These are phyloP conservation scores for Trichopus zeylanicus DNA, from an alignment of 116 monocot species.

Conservation along the genomic window DNA sequence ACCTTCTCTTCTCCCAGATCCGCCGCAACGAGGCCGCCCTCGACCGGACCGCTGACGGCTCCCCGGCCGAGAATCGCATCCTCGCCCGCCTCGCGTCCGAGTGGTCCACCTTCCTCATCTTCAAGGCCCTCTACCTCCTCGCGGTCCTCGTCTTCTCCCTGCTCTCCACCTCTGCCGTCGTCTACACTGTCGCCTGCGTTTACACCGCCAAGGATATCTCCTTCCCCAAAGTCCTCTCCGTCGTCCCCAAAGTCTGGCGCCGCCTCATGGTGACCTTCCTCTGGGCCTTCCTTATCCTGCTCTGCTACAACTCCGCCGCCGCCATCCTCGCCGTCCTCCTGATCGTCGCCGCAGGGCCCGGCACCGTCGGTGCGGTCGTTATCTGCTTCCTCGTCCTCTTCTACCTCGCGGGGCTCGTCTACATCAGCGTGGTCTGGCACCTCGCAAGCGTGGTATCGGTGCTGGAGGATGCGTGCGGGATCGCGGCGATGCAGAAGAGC, in stretches of 20 bases:
- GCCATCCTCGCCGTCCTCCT: slow-evolving; percentile 10
- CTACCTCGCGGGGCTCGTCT: slow-evolving; percentile 61
- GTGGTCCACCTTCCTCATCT: slow-evolving; percentile 7
- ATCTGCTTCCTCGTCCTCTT: slow-evolving; percentile 12
- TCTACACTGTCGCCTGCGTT: not conserved
- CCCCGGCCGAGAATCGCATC: not conserved
- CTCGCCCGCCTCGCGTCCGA: slow-evolving; percentile 8
- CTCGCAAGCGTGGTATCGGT: slow-evolving; percentile 89
- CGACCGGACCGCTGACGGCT: not conserved
- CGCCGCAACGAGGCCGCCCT: slow-evolving; percentile 9
- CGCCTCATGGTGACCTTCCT: slow-evolving; percentile 69
- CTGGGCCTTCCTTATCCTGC: slow-evolving; percentile 48
- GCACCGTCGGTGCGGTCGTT: slow-evolving; percentile 9
- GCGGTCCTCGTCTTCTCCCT: slow-evolving; percentile 5
- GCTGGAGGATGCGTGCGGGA: slow-evolving; percentile 64
- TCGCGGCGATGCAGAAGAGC: slow-evolving; percentile 72
- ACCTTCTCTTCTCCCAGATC: slow-evolving; percentile 8
- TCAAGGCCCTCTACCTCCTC: slow-evolving; percentile 8
- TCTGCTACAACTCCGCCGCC: slow-evolving; percentile 43
- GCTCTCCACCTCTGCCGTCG: slow-evolving; percentile 5
- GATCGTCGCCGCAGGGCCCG: slow-evolving; percentile 12
- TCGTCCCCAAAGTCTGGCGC: slow-evolving; percentile 8
- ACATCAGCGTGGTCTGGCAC: slow-evolving; percentile 87
- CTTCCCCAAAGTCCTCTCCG: slow-evolving; percentile 4
- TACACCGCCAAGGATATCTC: slow-evolving; percentile 7